A percentile compares a stretch with the other conserved stretches of the same genome.
These are phyloP conservation scores for Nemania sp. DNA, from an alignment of 2,329 filamentous ascomycete species.

Conservation along the genomic window DNA sequence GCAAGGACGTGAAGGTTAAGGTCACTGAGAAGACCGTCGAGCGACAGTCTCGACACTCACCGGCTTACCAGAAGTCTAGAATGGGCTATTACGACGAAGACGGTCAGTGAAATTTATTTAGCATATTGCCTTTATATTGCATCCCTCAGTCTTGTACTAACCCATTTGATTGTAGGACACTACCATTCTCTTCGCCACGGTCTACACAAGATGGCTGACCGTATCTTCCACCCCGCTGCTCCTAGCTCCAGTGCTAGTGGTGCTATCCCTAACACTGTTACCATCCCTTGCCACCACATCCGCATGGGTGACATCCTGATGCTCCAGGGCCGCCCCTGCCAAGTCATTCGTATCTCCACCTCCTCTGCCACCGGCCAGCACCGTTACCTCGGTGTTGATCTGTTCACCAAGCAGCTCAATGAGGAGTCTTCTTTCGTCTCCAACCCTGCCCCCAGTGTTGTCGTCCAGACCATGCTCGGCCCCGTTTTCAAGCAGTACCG, in stretches of 20 bases:
- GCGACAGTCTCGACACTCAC: slow-evolving; percentile 57
- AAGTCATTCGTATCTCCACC: slow-evolving; percentile 99
- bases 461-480: slow-evolving; percentile 99
- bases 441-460: slow-evolving; percentile 94
- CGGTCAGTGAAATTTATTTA: slow-evolving; percentile 58
- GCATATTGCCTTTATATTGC: too few species aligned
- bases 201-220: slow-evolving; percentile 69
- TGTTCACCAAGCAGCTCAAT: slow-evolving; percentile 99
- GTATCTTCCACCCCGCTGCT: slow-evolving; percentile 60
- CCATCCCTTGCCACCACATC: slow-evolving; percentile 99
- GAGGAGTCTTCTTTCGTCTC: slow-evolving; percentile 98
- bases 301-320: slow-evolving; percentile 98
- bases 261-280: slow-evolving; percentile 81
- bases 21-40: slow-evolving; percentile 76
- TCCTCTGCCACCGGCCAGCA: slow-evolving; percentile 98
- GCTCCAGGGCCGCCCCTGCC: slow-evolving; percentile 98
- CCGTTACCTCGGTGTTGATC: slow-evolving; percentile 99
- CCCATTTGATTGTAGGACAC: slow-evolving; percentile 57
- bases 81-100: slow-evolving; percentile 76
- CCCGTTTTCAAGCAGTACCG: slow-evolving; percentile 99
- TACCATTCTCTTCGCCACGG: slow-evolving; percentile 70
- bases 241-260: slow-evolving; percentile 51
- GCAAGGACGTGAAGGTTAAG: slow-evolving; percentile 68
- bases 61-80: slow-evolving; percentile 62
- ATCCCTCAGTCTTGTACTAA: slow-evolving; percentile 29